Evolutionary conservation across 176 grass and related monocot genomes (phyloP).

Genomic region (Oryza brachyantha): DNA sequence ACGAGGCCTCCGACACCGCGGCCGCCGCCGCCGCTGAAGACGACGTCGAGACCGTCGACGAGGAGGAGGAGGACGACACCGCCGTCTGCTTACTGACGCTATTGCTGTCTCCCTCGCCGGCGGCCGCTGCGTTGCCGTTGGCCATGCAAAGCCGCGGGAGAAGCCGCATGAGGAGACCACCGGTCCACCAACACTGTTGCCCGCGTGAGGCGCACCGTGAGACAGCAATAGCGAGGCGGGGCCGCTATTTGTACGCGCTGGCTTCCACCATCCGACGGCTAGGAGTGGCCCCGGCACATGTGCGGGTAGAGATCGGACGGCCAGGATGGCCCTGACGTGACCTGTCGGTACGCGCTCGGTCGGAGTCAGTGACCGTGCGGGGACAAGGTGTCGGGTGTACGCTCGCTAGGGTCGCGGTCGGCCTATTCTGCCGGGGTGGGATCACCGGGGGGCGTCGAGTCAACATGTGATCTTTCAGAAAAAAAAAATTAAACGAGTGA

Average conservation of each 20-base stretch:
- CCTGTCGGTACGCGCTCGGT: not conserved
- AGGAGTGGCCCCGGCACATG: not conserved
- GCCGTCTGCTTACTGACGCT: not conserved
- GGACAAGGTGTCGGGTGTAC: constrained; percentile 27
- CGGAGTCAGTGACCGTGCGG: constrained; percentile 7
- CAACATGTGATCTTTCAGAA: not conserved
- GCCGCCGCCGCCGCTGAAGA: constrained; percentile 17
- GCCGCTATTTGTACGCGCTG: constrained; percentile 33
- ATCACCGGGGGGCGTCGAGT: no score
- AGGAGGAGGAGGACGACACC: constrained; percentile 26
- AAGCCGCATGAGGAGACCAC: constrained; percentile 28
- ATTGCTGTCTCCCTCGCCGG: not conserved
- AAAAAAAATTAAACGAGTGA: not conserved
- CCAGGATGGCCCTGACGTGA: not conserved
- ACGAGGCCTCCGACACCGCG: constrained; percentile 55
- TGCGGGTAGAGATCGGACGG: not conserved
- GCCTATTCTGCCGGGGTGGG: no score
- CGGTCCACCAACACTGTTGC: no score
- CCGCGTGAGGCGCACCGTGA: no score
- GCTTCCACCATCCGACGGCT: constrained; percentile 17
- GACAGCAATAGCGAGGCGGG: no score
- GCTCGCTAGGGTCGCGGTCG: no score
- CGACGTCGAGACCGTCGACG: constrained; percentile 42
- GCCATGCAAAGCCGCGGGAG: constrained; percentile 34
- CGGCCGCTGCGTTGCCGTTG: not conserved